A percentile compares a stretch with the other conserved stretches of the same genome.
phyloP scores from a whole-genome alignment of 768 basidiomycete species.

The Rickenella mellea region DNA sequence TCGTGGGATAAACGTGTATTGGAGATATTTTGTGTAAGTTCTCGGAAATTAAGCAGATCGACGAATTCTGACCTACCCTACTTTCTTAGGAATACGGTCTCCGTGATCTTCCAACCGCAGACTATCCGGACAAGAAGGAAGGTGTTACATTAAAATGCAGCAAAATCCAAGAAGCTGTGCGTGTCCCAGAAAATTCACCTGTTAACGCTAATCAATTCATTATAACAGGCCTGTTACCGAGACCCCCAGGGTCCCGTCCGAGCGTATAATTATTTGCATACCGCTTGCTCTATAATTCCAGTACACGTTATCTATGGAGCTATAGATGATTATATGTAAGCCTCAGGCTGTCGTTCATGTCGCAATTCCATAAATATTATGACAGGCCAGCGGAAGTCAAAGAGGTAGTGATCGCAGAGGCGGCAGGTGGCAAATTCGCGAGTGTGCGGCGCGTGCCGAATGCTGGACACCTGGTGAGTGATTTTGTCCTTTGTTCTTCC shows the following conservation, averaged over 20 bases:
- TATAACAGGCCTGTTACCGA: conserved; percentile 30
- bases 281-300: conserved; percentile 24
- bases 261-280: conserved; percentile 23
- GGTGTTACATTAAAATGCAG: conserved; percentile 43
- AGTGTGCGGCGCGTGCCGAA: conserved; percentile 28
- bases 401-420: conserved; percentile 24
- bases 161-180: conserved; percentile 31
- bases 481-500: neutral
- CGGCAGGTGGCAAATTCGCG: conserved; percentile 28
- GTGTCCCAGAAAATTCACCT: neutral
- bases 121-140: conserved; percentile 32
- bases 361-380: neutral
- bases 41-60: neutral
- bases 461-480: conserved; percentile 32
- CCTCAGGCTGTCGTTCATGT: neutral
- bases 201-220: neutral
- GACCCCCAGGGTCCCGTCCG: conserved; percentile 24
- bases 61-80: neutral
- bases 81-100: conserved; percentile 32
- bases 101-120: conserved; percentile 28
- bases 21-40: conserved; percentile 30
- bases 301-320: conserved; percentile 39
- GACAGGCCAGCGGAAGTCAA: conserved; percentile 25
- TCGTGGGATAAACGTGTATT: conserved; percentile 42
- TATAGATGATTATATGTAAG: conserved; percentile 34